Percentiles rank a stretch among this genome's conserved stretches.
phyloP scores from a whole-genome alignment of 2,329 filamentous ascomycete genomes.

The Alternaria rosae region DNA sequence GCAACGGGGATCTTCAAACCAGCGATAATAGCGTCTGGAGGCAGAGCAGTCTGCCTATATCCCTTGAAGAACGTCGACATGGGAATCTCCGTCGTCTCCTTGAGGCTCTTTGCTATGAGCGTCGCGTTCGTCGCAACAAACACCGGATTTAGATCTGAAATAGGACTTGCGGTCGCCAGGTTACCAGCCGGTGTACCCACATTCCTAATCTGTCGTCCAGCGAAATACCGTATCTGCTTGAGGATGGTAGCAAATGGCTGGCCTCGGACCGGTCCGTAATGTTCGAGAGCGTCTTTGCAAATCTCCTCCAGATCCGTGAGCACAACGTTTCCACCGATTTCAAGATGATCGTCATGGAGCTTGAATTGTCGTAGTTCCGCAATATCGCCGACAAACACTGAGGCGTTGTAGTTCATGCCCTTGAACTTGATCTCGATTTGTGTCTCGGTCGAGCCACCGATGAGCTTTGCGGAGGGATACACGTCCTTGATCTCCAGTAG shows the following conservation, averaged over 20 bases:
- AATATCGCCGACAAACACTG: conserved; percentile 93
- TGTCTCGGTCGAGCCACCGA: conserved; percentile 94
- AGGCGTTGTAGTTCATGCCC: conserved; percentile 85
- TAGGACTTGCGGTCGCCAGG: conserved; percentile 90
- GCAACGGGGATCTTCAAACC: conserved; percentile 85
- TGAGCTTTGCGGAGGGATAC: conserved; percentile 88
- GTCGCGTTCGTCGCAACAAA: conserved; percentile 86
- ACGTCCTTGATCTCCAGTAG: conserved; percentile 89
- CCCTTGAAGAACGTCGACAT: conserved; percentile 93
- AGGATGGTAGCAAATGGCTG: conserved; percentile 91
- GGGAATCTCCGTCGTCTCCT: conserved; percentile 80
- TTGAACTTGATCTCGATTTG: conserved; percentile 99
- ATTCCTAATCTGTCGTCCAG: conserved; percentile 93
- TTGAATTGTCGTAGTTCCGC: conserved; percentile 83
- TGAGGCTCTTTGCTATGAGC: conserved; percentile 78
- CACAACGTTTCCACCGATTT: conserved; percentile 91
- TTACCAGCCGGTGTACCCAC: conserved; percentile 98
- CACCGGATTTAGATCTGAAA: conserved; percentile 94
- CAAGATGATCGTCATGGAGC: conserved; percentile 81
- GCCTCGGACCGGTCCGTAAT: conserved; percentile 74
- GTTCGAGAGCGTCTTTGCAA: conserved; percentile 77
- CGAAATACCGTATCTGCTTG: conserved; percentile 95
- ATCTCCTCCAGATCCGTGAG: conserved; percentile 90
- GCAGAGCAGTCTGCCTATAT: conserved; percentile 84
- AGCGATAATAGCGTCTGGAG: conserved; percentile 82